Base-by-base conservation (phyloP, 2,329 filamentous ascomycete species). In the Dothistroma pini region DNA sequence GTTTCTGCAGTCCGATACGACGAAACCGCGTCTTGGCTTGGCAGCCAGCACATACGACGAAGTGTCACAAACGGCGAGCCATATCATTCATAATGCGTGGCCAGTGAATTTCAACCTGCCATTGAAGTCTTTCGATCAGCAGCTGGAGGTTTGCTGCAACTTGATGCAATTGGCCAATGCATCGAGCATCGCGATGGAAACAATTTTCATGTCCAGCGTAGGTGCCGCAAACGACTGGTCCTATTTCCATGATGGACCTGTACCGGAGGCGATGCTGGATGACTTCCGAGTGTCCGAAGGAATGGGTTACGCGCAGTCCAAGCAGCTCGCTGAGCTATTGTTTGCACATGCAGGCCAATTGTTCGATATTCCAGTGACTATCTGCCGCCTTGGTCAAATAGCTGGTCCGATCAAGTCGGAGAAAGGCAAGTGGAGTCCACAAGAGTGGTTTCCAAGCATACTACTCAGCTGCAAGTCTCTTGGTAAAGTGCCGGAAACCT, bases 391-490 rank as follows among this genome's bases (percentile, higher is more conserved):
- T 14, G 60, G 63, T 12, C 63, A 65, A 38, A 58, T 65, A 5
- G 60, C 63, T n/a, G 63, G 63, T 1, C 63, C 63, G 16, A 25
- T 54, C 21, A 53, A 54, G 48, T 57, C 57, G 1, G 21, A 53
- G 8, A 35, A 57, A 11, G 74, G 74, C 1, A 31, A 70, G 2
- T 87, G 84, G 84, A 86, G 83, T 62, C 73, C 71, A 29, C 77
- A 81, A 10, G 85, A 87, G 63, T 86, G 83, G 80, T 69, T 86
- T 2, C 84, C 84, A 0, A 72, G 66, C 12, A 55, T 79, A 25
- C 63, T 78, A 12, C 75, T 77, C 0, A 83, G 80, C 54, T 84
- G 81, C 0, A 70, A 80, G 16, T 71, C 79, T 54, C 70, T 86
- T 0, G 77, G 79, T 0, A 70, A 77, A 6, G 67, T 86, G 2